These are phyloP conservation scores for Backusella mclennaniae DNA, from an alignment of 192 early-diverging fungal genomes.

Conservation along the genomic window DNA sequence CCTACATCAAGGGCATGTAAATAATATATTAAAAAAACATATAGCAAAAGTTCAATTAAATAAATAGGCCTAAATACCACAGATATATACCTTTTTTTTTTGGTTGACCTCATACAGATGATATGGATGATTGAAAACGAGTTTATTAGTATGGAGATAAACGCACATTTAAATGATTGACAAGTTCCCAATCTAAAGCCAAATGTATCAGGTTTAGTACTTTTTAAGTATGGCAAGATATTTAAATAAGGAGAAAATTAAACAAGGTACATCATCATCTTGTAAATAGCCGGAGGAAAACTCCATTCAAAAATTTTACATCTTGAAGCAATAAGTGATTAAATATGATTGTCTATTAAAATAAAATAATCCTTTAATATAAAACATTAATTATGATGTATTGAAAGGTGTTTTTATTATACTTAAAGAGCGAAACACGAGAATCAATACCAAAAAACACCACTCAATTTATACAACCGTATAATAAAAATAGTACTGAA, in stretches of 20 bases:
- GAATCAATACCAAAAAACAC: neutral
- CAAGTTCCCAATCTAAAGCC: too few relatives aligned
- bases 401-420: neutral
- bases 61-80: neutral
- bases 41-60: neutral
- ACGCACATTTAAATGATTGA: too few relatives aligned
- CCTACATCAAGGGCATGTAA: constrained; percentile 42
- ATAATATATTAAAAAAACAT: constrained; percentile 5
- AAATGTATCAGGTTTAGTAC: too few relatives aligned
- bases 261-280: too few relatives aligned
- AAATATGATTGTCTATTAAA: neutral
- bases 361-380: neutral
- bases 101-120: neutral
- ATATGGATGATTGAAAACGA: neutral
- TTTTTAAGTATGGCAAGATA: too few relatives aligned
- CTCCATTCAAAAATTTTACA: neutral
- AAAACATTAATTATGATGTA: neutral
- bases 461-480: neutral
- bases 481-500: too few relatives aligned
- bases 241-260: too few relatives aligned
- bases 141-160: too few relatives aligned
- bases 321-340: neutral
- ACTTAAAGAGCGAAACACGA: neutral
- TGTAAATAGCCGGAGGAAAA: too few relatives aligned
- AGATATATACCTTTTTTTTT: neutral